Conservation (phyloP, 306 rosid species). For the Prunus fruticosa region DNA sequence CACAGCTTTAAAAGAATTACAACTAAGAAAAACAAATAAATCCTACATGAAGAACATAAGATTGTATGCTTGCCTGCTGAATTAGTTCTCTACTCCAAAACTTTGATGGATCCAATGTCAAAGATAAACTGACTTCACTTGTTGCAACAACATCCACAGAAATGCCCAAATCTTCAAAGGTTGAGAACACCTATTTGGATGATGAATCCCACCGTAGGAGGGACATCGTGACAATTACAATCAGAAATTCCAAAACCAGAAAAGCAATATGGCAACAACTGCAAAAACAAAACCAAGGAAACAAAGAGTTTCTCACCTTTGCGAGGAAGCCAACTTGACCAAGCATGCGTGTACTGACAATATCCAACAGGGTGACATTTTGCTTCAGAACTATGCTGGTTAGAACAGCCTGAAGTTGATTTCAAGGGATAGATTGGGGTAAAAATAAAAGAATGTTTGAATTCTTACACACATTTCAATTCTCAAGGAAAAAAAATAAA, state of each 20-base stretch:
- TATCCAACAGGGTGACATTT: constrained; percentile 68
- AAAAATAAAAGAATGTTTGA: background rate
- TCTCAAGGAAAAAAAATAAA: background rate
- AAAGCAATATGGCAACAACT: background rate
- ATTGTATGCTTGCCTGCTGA: constrained; percentile 64
- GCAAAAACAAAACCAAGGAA: background rate
- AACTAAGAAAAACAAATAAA: background rate
- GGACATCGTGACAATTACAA: background rate
- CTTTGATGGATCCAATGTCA: constrained; percentile 88
- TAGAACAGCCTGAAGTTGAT: constrained; percentile 45
- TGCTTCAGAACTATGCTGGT: constrained; percentile 69
- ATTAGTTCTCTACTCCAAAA: constrained; percentile 91
- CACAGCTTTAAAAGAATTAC: background rate
- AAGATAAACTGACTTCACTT: constrained; percentile 87
- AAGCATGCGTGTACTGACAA: constrained; percentile 75
- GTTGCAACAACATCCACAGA: constrained; percentile 92
- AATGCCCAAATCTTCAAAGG: constrained; percentile 77
- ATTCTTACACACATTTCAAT: background rate
- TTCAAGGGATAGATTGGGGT: background rate
- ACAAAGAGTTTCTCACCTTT: constrained; percentile 40
- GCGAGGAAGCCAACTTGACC: constrained; percentile 74
- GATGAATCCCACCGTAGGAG: background rate
- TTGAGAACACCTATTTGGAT: constrained; percentile 50
- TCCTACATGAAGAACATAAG: background rate
- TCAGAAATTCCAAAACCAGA: background rate